A percentile compares a stretch with the other conserved stretches of the same genome.
phyloP scores from a whole-genome alignment of 495 filamentous ascomycete genomes.

The Aspergillus sparsus region DNA sequence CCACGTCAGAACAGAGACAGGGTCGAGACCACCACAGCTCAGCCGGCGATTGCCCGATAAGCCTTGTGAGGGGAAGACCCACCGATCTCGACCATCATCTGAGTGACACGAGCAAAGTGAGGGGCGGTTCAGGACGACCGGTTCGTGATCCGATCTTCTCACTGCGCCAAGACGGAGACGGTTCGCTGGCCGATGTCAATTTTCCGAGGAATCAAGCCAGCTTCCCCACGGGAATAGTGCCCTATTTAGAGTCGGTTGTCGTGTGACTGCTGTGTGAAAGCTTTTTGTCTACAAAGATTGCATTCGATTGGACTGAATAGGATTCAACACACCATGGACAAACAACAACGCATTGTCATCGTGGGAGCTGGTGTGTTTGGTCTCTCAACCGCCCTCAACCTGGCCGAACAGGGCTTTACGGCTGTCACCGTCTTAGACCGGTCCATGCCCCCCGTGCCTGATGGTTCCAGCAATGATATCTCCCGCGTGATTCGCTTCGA shows the following conservation, averaged over 20 bases:
- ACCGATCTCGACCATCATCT: too few species aligned
- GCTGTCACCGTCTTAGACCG: constrained; percentile 67
- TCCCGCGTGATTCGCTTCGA: constrained; percentile 72
- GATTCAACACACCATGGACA: constrained; percentile 26
- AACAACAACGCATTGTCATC: constrained; percentile 56
- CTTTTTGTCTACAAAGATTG: too few species aligned
- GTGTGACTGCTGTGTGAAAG: too few species aligned
- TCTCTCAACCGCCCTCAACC: constrained; percentile 58
- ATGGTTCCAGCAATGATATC: constrained; percentile 65
- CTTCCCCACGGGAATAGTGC: not conserved
- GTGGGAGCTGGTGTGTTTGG: constrained; percentile 73
- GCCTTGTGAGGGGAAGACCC: too few species aligned
- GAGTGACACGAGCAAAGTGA: too few species aligned
- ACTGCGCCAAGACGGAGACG: not conserved
- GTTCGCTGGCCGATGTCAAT: not conserved
- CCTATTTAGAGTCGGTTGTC: not conserved
- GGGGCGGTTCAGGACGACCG: not conserved
- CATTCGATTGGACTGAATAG: too few species aligned
- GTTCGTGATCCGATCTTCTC: not conserved
- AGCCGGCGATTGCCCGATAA: too few species aligned
- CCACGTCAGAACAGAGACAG: too few species aligned
- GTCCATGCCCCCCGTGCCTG: constrained; percentile 55
- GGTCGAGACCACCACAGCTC: too few species aligned
- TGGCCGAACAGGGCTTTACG: constrained; percentile 52
- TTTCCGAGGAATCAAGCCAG: too few species aligned